Evolutionary conservation across 1,139 yeast genomes (phyloP).

Genomic region (Blastobotrys apis): DNA sequence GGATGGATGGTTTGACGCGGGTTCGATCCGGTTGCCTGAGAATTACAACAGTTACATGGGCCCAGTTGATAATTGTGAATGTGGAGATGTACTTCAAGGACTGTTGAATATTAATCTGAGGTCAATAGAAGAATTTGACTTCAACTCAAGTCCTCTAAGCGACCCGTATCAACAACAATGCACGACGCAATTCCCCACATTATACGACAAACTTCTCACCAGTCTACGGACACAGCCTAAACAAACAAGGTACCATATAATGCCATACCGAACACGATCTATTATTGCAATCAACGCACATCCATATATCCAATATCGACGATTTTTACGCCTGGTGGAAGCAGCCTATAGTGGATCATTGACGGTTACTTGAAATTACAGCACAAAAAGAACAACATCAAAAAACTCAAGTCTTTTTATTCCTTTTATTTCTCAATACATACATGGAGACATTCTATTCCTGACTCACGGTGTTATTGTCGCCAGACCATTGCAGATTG

Average conservation of each 20-base stretch:
- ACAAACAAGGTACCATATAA: conserved; percentile 4
- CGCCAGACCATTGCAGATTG: conserved; percentile 27
- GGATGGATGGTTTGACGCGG: conserved; percentile 6
- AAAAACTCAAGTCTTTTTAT: too few relatives aligned
- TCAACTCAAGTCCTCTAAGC: not conserved
- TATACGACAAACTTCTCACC: conserved; percentile 1
- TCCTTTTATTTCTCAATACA: too few relatives aligned
- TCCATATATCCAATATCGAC: conserved; percentile 4
- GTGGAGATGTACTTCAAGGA: conserved; percentile 2
- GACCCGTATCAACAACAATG: conserved; percentile 2
- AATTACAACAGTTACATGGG: conserved; percentile 13
- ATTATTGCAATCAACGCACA: not conserved
- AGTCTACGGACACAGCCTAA: conserved; percentile 2
- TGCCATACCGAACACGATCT: conserved; percentile 9
- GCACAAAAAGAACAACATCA: too few relatives aligned
- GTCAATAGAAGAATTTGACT: not conserved
- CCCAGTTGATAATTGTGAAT: conserved; percentile 5
- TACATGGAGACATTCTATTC: too few relatives aligned
- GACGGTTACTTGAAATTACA: not conserved
- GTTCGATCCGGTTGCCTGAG: not conserved
- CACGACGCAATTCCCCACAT: conserved; percentile 1
- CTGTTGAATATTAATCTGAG: not conserved
- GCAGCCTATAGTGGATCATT: not conserved
- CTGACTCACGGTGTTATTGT: too few relatives aligned
- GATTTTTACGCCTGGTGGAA: conserved; percentile 4